Evolutionary conservation across 805 yeast species (phyloP).

Genomic region (Ogataea neopini): DNA sequence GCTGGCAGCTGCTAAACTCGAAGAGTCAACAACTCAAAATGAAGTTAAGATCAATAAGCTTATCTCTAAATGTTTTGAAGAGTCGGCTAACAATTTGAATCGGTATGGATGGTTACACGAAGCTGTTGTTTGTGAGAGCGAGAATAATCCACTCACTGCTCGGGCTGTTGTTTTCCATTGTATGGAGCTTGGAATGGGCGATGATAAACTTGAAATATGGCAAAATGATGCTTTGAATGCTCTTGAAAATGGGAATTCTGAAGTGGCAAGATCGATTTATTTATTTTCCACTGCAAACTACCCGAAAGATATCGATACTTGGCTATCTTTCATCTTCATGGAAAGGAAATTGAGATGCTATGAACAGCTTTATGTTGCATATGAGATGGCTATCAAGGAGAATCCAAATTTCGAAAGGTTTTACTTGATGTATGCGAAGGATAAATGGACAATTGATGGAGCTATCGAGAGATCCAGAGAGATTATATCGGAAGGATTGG

Average conservation of each 20-base stretch:
- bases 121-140: slow-evolving; percentile 55
- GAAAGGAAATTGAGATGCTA: slow-evolving; percentile 33
- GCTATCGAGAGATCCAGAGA: slow-evolving; percentile 53
- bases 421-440: slow-evolving; percentile 72
- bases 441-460: slow-evolving; percentile 50
- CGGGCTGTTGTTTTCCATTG: slow-evolving; percentile 51
- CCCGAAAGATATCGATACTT: slow-evolving; percentile 48
- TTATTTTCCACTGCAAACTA: slow-evolving; percentile 44
- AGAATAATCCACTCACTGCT: slow-evolving; percentile 47
- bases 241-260: slow-evolving; percentile 25
- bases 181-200: slow-evolving; percentile 35
- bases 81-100: slow-evolving; percentile 38
- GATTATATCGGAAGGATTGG: slow-evolving; percentile 51
- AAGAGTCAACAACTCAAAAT: slow-evolving; percentile 50
- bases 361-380: slow-evolving; percentile 42
- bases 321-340: slow-evolving; percentile 48
- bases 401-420: slow-evolving; percentile 54
- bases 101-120: slow-evolving; percentile 54
- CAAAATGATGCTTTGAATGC: slow-evolving; percentile 38
- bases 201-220: slow-evolving; percentile 33
- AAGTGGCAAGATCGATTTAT: slow-evolving; percentile 49
- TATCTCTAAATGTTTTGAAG: slow-evolving; percentile 48
- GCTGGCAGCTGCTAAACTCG: slow-evolving; percentile 69
- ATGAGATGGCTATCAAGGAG: slow-evolving; percentile 52
- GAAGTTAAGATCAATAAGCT: slow-evolving; percentile 49